A percentile compares a stretch with the other conserved stretches of the same genome.
These are phyloP conservation scores for Boletus sensibilis DNA, from an alignment of 768 basidiomycete genomes.

Conservation along the genomic window DNA sequence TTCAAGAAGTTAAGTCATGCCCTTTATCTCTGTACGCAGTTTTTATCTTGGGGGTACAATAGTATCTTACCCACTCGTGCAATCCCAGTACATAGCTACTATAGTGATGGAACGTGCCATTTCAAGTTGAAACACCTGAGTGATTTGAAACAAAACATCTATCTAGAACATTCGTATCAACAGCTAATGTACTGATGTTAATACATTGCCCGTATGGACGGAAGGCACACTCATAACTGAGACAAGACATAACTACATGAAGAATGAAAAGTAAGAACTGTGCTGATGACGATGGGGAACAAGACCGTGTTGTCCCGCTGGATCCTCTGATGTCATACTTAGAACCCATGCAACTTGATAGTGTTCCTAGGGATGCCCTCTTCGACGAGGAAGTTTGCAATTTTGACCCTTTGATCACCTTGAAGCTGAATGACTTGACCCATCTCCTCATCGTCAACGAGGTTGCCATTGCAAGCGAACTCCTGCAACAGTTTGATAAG, in stretches of 20 bases:
- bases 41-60: slow-evolving; percentile 12
- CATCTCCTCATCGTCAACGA: slow-evolving; percentile 93
- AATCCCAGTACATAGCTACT: neutral
- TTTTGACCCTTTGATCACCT: slow-evolving; percentile 94
- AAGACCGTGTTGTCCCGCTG: slow-evolving; percentile 2
- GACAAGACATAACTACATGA: slow-evolving; percentile 22
- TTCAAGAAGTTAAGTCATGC: slow-evolving; percentile 19
- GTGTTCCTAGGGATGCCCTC: slow-evolving; percentile 74
- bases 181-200: slow-evolving; percentile 17
- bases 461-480: slow-evolving; percentile 97
- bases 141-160: slow-evolving; percentile 20
- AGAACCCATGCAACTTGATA: slow-evolving; percentile 91
- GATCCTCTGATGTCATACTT: slow-evolving; percentile 26
- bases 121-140: slow-evolving; percentile 3
- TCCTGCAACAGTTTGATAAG: slow-evolving; percentile 50
- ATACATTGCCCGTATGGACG: slow-evolving; percentile 28
- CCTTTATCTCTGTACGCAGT: slow-evolving; percentile 1
- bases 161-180: slow-evolving; percentile 27
- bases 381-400: slow-evolving; percentile 81
- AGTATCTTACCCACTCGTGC: neutral
- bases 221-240: slow-evolving; percentile 16
- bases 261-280: slow-evolving; percentile 13
- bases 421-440: slow-evolving; percentile 98
- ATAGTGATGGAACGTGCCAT: neutral
- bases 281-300: slow-evolving; percentile 3